These are phyloP conservation scores for Candida pseudoglaebosa DNA, from an alignment of 805 yeast species.

Conservation along the genomic window DNA sequence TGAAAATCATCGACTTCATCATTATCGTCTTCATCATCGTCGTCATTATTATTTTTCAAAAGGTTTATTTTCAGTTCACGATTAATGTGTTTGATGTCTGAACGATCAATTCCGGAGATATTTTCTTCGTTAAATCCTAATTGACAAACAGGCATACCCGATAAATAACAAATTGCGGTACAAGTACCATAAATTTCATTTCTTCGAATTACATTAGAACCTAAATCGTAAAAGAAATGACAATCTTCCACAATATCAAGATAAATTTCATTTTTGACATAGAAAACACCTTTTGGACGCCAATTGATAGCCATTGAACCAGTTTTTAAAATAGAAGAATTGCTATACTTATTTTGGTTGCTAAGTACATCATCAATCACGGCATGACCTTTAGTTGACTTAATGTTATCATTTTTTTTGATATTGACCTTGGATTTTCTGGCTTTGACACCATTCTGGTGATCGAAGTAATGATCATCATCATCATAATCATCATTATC, in stretches of 20 bases:
- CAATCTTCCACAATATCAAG: slow-evolving; percentile 38
- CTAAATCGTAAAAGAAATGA: slow-evolving; percentile 34
- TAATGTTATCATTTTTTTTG: slow-evolving; percentile 15
- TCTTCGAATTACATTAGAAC: slow-evolving; percentile 19
- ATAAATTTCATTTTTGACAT: slow-evolving; percentile 41
- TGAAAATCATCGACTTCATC: too few species aligned
- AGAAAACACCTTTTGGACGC: slow-evolving; percentile 44
- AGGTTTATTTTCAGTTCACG: neutral
- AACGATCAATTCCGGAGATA: slow-evolving; percentile 27
- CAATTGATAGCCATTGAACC: slow-evolving; percentile 56
- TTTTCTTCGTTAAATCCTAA: slow-evolving; percentile 38
- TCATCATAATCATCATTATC: slow-evolving; percentile 7
- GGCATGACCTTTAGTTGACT: slow-evolving; percentile 39
- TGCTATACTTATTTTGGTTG: slow-evolving; percentile 33
- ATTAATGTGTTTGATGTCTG: neutral
- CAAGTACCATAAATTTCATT: slow-evolving; percentile 35
- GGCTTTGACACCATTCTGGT: neutral
- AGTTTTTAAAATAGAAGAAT: slow-evolving; percentile 71
- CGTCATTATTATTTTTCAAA: slow-evolving; percentile 2
- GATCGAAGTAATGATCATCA: slow-evolving; percentile 7
- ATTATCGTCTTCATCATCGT: slow-evolving; percentile 3
- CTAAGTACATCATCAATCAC: slow-evolving; percentile 27
- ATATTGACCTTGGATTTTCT: slow-evolving; percentile 7
- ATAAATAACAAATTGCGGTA: slow-evolving; percentile 33
- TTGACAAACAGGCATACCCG: slow-evolving; percentile 43